These are phyloP conservation scores for Leptoxyphium fumago DNA, from an alignment of 2,329 filamentous ascomycete species.

Conservation along the genomic window DNA sequence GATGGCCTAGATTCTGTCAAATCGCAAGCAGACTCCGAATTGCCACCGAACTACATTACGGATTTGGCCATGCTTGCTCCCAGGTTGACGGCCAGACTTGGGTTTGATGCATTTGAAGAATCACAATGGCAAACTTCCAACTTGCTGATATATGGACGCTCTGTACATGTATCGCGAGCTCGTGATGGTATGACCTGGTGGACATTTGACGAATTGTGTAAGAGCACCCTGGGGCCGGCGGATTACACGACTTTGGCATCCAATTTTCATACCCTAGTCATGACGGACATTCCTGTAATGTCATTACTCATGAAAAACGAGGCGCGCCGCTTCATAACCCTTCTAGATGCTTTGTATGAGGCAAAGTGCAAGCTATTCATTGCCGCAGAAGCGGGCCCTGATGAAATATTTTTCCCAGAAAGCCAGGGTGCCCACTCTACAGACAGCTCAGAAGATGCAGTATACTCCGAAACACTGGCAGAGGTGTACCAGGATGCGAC, in stretches of 20 bases:
- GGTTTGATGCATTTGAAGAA: slow-evolving; percentile 9
- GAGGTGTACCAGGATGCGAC: slow-evolving; percentile 68
- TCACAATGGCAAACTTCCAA: slow-evolving; percentile 29
- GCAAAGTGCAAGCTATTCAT: slow-evolving; percentile 64
- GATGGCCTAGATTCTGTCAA: neutral
- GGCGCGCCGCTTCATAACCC: slow-evolving; percentile 63
- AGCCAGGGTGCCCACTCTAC: slow-evolving; percentile 6
- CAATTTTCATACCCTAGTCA: slow-evolving; percentile 62
- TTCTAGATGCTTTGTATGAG: slow-evolving; percentile 70
- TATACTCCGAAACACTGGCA: slow-evolving; percentile 50
- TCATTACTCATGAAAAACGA: slow-evolving; percentile 61
- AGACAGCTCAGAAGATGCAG: slow-evolving; percentile 30
- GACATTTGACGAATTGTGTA: slow-evolving; percentile 55
- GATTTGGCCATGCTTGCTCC: slow-evolving; percentile 4
- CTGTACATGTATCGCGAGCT: slow-evolving; percentile 43
- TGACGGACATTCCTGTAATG: slow-evolving; percentile 55
- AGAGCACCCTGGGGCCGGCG: slow-evolving; percentile 53
- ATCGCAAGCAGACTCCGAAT: neutral
- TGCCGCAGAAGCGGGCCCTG: slow-evolving; percentile 51
- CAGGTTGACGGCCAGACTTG: slow-evolving; percentile 5
- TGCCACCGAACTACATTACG: slow-evolving; percentile 9
- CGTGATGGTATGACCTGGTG: slow-evolving; percentile 46
- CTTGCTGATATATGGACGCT: slow-evolving; percentile 48
- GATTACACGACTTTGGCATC: slow-evolving; percentile 75
- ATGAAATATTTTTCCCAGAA: slow-evolving; percentile 66